A percentile compares a stretch with the other conserved stretches of the same genome.
Conservation (phyloP, 2,329 filamentous ascomycete species). For the Penicillium brasilianum region DNA sequence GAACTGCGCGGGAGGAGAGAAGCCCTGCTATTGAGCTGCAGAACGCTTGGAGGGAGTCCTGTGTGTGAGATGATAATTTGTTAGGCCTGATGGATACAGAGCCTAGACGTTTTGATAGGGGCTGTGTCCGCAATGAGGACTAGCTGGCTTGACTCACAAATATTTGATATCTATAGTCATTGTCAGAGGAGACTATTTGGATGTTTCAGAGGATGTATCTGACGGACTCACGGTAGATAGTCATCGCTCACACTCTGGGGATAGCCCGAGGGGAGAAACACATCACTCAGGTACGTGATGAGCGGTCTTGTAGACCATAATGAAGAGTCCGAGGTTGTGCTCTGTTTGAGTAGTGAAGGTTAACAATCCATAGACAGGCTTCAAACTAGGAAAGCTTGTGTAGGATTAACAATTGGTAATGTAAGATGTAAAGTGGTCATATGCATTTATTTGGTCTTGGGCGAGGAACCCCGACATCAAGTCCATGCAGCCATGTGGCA, state of each 20-base stretch:
- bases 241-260: conserved; percentile 84
- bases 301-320: conserved; percentile 35
- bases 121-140: neutral
- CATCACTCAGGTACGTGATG: conserved; percentile 60
- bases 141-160: conserved; percentile 57
- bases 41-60: conserved; percentile 51
- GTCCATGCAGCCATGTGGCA: conserved; percentile 7
- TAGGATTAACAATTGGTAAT: neutral
- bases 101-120: neutral
- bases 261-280: conserved; percentile 87
- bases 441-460: neutral
- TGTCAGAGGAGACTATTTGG: conserved; percentile 17
- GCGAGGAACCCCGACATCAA: neutral
- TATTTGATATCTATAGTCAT: conserved; percentile 64
- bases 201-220: neutral
- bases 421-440: neutral
- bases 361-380: neutral
- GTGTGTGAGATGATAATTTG: neutral
- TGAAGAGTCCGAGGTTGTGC: conserved; percentile 22
- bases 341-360: conserved; percentile 16
- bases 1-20: conserved; percentile 79
- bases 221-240: conserved; percentile 68
- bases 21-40: conserved; percentile 56
- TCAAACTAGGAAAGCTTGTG: neutral
- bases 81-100: neutral